Percentiles rank a stretch among this genome's conserved stretches.
phyloP scores from a whole-genome alignment of 2,329 filamentous ascomycete genomes.

The Diaporthe citri region DNA sequence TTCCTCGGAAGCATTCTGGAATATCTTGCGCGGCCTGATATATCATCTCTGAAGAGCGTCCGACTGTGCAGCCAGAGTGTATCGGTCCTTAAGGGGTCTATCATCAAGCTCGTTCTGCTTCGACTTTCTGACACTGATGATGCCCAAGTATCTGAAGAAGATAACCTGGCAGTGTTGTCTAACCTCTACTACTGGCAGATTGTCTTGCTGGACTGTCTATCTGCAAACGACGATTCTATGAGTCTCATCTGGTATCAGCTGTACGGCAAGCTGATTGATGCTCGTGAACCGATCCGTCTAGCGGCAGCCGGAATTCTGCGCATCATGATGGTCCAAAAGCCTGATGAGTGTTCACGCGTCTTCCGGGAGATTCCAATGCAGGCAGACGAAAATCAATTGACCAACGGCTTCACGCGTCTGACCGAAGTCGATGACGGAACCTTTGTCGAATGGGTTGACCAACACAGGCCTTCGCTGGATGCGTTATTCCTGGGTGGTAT shows the following conservation, averaged over 20 bases:
- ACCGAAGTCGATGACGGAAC: slow-evolving; percentile 90
- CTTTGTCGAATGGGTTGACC: slow-evolving; percentile 90
- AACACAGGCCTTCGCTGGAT: slow-evolving; percentile 83
- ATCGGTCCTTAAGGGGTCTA: slow-evolving; percentile 78
- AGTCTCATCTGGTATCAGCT: slow-evolving; percentile 92
- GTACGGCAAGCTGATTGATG: slow-evolving; percentile 87
- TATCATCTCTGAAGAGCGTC: slow-evolving; percentile 85
- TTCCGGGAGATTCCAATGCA: slow-evolving; percentile 80
- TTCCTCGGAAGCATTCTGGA: slow-evolving; percentile 89
- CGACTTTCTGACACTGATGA: slow-evolving; percentile 87
- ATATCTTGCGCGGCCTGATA: slow-evolving; percentile 86
- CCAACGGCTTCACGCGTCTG: slow-evolving; percentile 83
- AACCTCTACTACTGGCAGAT: slow-evolving; percentile 97
- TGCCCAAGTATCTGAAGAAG: slow-evolving; percentile 67
- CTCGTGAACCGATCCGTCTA: slow-evolving; percentile 74
- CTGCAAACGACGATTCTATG: slow-evolving; percentile 83
- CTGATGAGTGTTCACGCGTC: slow-evolving; percentile 80
- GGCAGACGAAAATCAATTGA: slow-evolving; percentile 65
- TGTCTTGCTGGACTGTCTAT: slow-evolving; percentile 83
- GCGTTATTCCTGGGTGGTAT: slow-evolving; percentile 84
- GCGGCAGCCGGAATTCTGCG: slow-evolving; percentile 88
- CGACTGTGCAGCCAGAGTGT: slow-evolving; percentile 91
- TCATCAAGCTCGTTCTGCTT: slow-evolving; percentile 84
- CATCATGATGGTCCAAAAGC: slow-evolving; percentile 94
- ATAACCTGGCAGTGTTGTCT: slow-evolving; percentile 80